Base-by-base conservation (phyloP, 2,329 filamentous ascomycete species). In the Fusarium acutatum region DNA sequence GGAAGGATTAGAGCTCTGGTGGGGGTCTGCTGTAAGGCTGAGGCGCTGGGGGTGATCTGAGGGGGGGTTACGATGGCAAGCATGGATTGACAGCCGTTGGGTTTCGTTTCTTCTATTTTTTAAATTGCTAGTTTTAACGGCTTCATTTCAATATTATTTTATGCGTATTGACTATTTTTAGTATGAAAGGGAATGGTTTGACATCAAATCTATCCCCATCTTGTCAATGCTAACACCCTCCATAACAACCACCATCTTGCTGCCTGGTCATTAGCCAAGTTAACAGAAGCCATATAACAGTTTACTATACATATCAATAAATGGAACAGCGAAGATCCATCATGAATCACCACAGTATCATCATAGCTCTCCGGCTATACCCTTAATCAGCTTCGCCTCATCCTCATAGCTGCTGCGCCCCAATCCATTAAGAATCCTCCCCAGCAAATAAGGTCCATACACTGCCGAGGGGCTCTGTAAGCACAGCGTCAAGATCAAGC, bases 11-110 rank as follows among this genome's bases (percentile, higher is more conserved):
- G 34, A 32, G 28, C 22, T 32, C 13, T 22, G 20, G 20, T 30
- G n/a, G 50, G 37, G 13, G 53, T 20, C 14, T 32, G 18, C 22
- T 47, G n/a, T 70, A 65, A 69, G 67, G 67, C 67, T 70, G 64
- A 69, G 52, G 38, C 43, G n/a, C 20, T 30, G 26, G 22, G 43
- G 26, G 18, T 17, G n/a, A 40, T 35, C 41, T 46, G 10, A 30
- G 10, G 17, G 18, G 26, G n/a, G n/a, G n/a, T n/a, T n/a, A n/a
- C n/a, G n/a, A n/a, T n/a, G n/a, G n/a, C n/a, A n/a, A n/a, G n/a
- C n/a, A n/a, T n/a, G n/a, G n/a, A n/a, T n/a, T n/a, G 26, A 17
- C n/a, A 18, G 15, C 18, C 24, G 30, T 38, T 49, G 14, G 15
- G 8, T 5, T 17, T 32, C 7, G n/a, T 24, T 12, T 60, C 30